A percentile compares a stretch with the other conserved stretches of the same genome.
Conservation (phyloP, 2,329 filamentous ascomycete genomes). For the Nemania abortiva region DNA sequence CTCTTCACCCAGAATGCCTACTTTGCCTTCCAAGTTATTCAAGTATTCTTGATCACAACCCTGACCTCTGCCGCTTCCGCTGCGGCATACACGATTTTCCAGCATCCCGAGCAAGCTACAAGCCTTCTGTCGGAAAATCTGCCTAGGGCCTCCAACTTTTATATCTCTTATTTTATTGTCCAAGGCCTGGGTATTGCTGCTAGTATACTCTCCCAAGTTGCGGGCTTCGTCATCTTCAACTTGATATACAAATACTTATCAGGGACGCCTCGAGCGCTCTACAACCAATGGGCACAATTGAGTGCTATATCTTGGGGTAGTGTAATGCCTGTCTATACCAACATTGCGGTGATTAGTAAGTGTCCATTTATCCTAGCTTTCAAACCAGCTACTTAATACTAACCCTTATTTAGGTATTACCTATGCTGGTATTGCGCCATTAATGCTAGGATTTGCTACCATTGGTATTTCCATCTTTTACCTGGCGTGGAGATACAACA, state of each 20-base stretch:
- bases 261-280: slow-evolving; percentile 83
- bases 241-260: slow-evolving; percentile 80
- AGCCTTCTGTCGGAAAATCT: slow-evolving; percentile 77
- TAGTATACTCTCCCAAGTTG: slow-evolving; percentile 76
- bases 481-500: slow-evolving; percentile 88
- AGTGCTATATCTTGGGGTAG: slow-evolving; percentile 86
- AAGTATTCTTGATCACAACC: slow-evolving; percentile 91
- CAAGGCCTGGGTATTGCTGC: slow-evolving; percentile 87
- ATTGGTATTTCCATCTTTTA: slow-evolving; percentile 86
- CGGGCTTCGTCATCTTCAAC: slow-evolving; percentile 79
- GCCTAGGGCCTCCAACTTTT: slow-evolving; percentile 91
- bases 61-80: slow-evolving; percentile 83
- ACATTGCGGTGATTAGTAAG: slow-evolving; percentile 82
- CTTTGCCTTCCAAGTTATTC: slow-evolving; percentile 90
- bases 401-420: slow-evolving; percentile 71
- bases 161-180: slow-evolving; percentile 93
- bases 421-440: slow-evolving; percentile 87
- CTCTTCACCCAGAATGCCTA: slow-evolving; percentile 91
- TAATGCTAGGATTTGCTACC: slow-evolving; percentile 85
- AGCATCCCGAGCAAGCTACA: slow-evolving; percentile 72
- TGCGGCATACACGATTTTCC: slow-evolving; percentile 71
- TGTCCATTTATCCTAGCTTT: slow-evolving; percentile 34
- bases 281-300: slow-evolving; percentile 79
- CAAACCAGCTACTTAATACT: slow-evolving; percentile 22
- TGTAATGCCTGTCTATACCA: slow-evolving; percentile 83